Base-by-base conservation (phyloP, 495 filamentous ascomycete genomes). In the Tuber melanosporum region DNA sequence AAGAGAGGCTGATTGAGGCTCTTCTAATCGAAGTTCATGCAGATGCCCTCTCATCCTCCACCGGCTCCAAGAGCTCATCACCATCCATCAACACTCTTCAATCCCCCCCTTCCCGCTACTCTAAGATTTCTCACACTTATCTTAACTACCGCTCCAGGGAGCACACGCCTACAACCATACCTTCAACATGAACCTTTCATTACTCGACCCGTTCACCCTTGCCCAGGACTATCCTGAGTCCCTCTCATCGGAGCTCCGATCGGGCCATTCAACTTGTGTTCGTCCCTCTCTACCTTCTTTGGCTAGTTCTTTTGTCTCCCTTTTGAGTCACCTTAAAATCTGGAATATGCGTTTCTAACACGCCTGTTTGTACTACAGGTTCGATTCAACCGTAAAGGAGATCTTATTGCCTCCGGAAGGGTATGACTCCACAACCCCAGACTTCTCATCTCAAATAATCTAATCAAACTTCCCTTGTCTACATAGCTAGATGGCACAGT, bases 181-280 rank as follows among this genome's bases (percentile, higher is more conserved):
- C 26, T 36, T 39, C 83, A 82, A 76, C 49, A 94, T 94, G 92
- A 95, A 94, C 87, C 87, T 93, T 42, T 89, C 92, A 45, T 88
- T 95, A 52, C 86, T 92, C 74, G 92, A 95, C 83, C 92, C 92
- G 43, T 92, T 93, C 83, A 88, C 92, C 80, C 92, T 98, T 66
- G 92, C 94, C 6, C 94, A 97, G 87, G 95, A 99, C 83, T 96
- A 96, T 82, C 95, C 95, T 69, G 96, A 98, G 80, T 88, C 91
- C 41, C 89, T 97, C 73, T 92, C 91, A 71, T 93, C 92, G 81
- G 92, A 91, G 71, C 91, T 99, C 71, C 91, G 94, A 88, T 90
- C 87, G 83, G 89, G 88, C 14, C 88, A 89, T 83, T 87, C 87
- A 43, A 90, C 87, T 80, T 89, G 86, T 81, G 74, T 79, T 73